Evolutionary conservation across 345 rosid species (phyloP).

Genomic region (Lenwebbia sp.): DNA sequence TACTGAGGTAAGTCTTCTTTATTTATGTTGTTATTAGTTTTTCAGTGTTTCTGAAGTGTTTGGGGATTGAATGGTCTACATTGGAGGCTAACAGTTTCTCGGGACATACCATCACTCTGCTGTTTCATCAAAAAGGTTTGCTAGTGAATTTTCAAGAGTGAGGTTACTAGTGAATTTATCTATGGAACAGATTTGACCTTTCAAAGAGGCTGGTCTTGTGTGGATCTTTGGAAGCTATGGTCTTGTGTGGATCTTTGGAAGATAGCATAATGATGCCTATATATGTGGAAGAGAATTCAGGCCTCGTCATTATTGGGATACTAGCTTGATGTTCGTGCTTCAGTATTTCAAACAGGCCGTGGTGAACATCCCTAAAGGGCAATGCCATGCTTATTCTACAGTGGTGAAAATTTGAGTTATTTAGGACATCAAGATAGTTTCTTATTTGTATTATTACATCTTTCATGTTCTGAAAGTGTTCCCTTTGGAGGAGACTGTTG

Average conservation of each 20-base stretch:
- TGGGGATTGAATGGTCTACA: background rate
- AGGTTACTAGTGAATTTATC: conserved; percentile 14
- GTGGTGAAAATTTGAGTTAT: conserved; percentile 1
- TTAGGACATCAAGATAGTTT: background rate
- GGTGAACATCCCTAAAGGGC: background rate
- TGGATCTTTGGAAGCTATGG: conserved; percentile 34
- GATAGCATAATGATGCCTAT: conserved; percentile 24
- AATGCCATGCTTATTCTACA: background rate
- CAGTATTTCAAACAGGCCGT: background rate
- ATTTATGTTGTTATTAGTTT: background rate
- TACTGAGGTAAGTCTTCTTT: conserved; percentile 52
- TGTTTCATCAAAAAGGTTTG: background rate
- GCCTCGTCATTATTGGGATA: background rate
- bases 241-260: conserved; percentile 43
- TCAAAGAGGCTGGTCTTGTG: conserved; percentile 46
- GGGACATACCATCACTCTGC: background rate
- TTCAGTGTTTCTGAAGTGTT: background rate
- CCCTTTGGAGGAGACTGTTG: background rate
- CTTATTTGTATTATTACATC: background rate
- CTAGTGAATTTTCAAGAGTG: conserved; percentile 23
- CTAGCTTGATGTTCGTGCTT: background rate
- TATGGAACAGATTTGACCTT: conserved; percentile 57
- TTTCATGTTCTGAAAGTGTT: conserved; percentile 1
- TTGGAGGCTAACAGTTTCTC: background rate
- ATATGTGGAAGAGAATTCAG: conserved; percentile 12